Evolutionary conservation across 1,284 basidiomycete genomes (phyloP).

Genomic region (Moniliophthora roreri): DNA sequence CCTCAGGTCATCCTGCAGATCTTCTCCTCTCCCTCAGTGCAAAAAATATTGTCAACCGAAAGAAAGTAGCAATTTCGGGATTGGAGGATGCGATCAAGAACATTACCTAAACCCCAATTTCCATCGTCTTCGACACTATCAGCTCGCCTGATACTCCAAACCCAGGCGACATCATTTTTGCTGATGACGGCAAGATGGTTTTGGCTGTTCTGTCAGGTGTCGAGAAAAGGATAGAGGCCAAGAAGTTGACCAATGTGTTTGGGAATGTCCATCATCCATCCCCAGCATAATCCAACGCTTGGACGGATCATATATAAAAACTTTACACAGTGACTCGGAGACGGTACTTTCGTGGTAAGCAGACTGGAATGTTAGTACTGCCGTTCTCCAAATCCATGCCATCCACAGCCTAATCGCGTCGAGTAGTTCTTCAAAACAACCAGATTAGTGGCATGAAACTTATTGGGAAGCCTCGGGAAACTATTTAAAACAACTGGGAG

Average conservation of each 20-base stretch:
- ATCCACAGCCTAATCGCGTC: conserved; percentile 33
- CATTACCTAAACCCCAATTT: conserved; percentile 4
- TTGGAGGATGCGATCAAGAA: conserved; percentile 7
- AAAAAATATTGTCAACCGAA: conserved; percentile 36
- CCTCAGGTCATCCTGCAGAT: conserved; percentile 33
- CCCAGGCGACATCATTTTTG: conserved; percentile 5
- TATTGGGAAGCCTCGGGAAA: conserved; percentile 45
- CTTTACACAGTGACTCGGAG: conserved; percentile 6
- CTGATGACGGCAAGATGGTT: conserved; percentile 1
- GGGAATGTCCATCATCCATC: conserved; percentile 7
- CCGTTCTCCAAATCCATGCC: no score
- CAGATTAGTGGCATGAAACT: conserved; percentile 52
- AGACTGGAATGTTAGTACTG: no score
- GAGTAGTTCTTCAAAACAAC: conserved; percentile 39
- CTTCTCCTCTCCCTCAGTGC: conserved; percentile 40
- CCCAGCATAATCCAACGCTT: conserved; percentile 5
- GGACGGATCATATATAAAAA: conserved; percentile 8
- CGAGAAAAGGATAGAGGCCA: background rate
- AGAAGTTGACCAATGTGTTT: conserved; percentile 1
- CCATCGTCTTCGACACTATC: conserved; percentile 9
- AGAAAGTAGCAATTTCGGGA: background rate
- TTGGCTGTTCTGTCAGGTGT: background rate
- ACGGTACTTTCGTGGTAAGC: conserved; percentile 10
- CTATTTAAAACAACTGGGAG: background rate
- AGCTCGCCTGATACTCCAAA: background rate